Base-by-base conservation (phyloP, 371 early-diverging fungal genomes). In the Cokeromyces recurvatus region DNA sequence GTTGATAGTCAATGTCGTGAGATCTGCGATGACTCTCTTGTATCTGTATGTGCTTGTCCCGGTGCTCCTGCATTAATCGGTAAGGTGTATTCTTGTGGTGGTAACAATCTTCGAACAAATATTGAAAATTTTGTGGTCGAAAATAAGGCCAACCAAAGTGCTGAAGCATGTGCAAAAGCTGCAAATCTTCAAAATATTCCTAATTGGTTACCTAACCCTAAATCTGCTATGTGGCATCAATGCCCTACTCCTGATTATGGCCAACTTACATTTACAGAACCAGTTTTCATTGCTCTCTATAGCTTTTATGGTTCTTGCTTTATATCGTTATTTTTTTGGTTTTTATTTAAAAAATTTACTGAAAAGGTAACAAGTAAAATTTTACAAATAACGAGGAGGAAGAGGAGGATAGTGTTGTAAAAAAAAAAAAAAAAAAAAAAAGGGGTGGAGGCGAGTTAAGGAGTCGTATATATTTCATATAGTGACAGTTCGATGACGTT, bases 281-380 rank as follows among this genome's bases (percentile, higher is more conserved):
- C 58, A 45, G 58, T 65, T n/a, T 70, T 68, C 38, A 68, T 80
- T 43, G 71, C 81, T 4, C 45, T 76, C 16, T 57, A 68, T 32
- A 62, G 69, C 5, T 81, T 82, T 22, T 69, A 81, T 27, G 78
- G 77, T n/a, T 87, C 84, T 64, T 64, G 84, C 22, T 68, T 72
- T 5, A 59, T 72, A 19, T 58, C 83, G 41, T 53, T 76, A 16
- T 43, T 78, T 10, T 45, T 65, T 1, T 86, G 86, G 51, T 67
- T 66, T 22, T 25, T 74, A 1, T 87, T 88, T 55, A 85, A 88
- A 64, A 76, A 38, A 2, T 43, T 40, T 14, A 42, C 57, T 20
- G 74, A 70, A 47, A 67, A 55, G 46, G 44, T 38, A 7, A 51
- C n/a, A n/a, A n/a, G n/a, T n/a, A n/a, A n/a, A n/a, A n/a, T n/a